These are phyloP conservation scores for Xerocomus nothofagi DNA, from an alignment of 1,284 basidiomycete species.

Conservation along the genomic window DNA sequence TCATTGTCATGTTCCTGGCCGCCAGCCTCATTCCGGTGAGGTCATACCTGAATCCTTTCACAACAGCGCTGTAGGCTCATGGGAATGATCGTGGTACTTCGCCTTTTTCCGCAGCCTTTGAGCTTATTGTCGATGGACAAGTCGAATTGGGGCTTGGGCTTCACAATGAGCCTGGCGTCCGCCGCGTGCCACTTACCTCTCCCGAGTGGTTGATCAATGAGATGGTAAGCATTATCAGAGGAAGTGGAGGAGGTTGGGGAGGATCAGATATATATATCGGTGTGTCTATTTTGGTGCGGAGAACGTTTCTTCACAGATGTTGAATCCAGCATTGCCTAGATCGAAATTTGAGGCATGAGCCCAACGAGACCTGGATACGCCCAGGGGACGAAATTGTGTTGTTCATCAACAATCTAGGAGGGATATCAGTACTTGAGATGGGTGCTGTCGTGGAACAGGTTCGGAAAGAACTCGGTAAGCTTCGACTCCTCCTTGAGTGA, in stretches of 20 bases:
- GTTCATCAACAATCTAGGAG: conserved; percentile 59
- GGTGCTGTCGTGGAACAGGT: conserved; percentile 47
- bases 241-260: conserved; percentile 18
- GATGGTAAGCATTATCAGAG: conserved; percentile 40
- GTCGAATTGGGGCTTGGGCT: conserved; percentile 55
- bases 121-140: conserved; percentile 13
- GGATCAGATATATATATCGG: conserved; percentile 12
- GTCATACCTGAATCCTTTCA: too few species aligned
- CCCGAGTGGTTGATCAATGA: conserved; percentile 36
- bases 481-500: background rate
- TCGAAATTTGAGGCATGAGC: background rate
- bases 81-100: conserved; percentile 32
- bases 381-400: conserved; percentile 38
- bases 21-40: conserved; percentile 25
- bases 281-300: background rate
- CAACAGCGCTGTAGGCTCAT: conserved; percentile 21
- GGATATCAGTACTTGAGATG: conserved; percentile 55
- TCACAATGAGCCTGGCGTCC: conserved; percentile 59
- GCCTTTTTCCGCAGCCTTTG: conserved; percentile 1
- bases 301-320: background rate
- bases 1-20: conserved; percentile 58
- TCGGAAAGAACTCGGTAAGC: conserved; percentile 42
- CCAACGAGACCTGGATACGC: conserved; percentile 17
- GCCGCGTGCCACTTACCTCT: conserved; percentile 34
- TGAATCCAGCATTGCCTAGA: background rate